Evolutionary conservation across 805 yeast genomes (phyloP).

Genomic region (Jamesozyma gamospora): DNA sequence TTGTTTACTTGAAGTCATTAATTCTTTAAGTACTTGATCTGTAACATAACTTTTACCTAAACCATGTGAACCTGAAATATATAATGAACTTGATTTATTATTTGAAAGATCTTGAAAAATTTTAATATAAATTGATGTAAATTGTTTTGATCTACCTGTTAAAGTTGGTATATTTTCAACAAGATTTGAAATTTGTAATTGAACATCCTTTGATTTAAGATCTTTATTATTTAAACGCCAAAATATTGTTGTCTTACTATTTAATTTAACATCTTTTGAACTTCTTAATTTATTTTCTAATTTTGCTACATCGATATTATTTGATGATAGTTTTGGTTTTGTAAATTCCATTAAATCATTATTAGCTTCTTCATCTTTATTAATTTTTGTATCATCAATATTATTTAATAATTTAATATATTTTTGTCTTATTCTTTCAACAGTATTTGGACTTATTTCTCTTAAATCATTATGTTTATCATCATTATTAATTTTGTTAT

Average conservation of each 20-base stretch:
- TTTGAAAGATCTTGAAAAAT: slow-evolving; percentile 61
- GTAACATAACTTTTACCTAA: slow-evolving; percentile 93
- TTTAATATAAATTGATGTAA: slow-evolving; percentile 52
- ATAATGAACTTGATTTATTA: slow-evolving; percentile 72
- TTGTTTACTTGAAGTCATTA: slow-evolving; percentile 35
- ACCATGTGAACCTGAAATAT: slow-evolving; percentile 93
- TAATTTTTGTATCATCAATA: background rate
- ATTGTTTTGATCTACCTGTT: slow-evolving; percentile 39
- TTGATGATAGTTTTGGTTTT: background rate
- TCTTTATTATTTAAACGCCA: background rate
- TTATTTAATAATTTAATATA: background rate
- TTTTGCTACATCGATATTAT: slow-evolving; percentile 6
- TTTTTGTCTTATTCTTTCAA: background rate
- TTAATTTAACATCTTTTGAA: slow-evolving; percentile 10
- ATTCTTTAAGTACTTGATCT: slow-evolving; percentile 66
- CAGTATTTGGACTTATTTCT: background rate
- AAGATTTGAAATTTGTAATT: background rate
- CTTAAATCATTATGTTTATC: background rate
- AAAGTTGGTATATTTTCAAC: background rate
- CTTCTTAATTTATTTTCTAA: slow-evolving; percentile 29
- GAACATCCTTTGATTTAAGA: background rate
- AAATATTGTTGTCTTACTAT: background rate
- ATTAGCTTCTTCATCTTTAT: background rate
- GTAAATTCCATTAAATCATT: background rate
- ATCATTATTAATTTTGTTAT: background rate